phyloP scores from a whole-genome alignment of 495 filamentous ascomycete genomes.

The Pseudevernia furfuracea region DNA sequence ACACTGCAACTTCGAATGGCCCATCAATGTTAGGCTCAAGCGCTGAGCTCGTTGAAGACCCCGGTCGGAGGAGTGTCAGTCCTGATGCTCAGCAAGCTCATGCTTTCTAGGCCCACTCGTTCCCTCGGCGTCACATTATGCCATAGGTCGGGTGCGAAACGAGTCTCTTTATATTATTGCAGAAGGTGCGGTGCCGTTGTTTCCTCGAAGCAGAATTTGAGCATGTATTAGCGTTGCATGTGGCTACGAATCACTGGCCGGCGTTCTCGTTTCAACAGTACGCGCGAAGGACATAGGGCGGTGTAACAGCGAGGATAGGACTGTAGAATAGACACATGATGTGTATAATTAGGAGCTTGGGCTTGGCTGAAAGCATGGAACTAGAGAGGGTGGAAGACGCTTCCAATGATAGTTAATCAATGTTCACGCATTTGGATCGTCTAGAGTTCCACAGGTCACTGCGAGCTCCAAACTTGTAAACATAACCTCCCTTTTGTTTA shows the following conservation, averaged over 20 bases:
- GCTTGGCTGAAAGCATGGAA: not conserved
- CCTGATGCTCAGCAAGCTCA: slow-evolving; percentile 23
- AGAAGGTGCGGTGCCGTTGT: slow-evolving; percentile 17
- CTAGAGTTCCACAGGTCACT: too few species aligned
- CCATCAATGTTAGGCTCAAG: slow-evolving; percentile 42
- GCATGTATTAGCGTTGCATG: slow-evolving; percentile 11
- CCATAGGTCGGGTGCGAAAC: slow-evolving; percentile 8
- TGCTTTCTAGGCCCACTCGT: slow-evolving; percentile 22
- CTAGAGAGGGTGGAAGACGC: not conserved
- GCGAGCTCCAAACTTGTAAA: not conserved
- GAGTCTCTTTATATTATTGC: slow-evolving; percentile 18
- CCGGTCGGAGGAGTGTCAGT: slow-evolving; percentile 24
- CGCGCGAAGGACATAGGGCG: not conserved
- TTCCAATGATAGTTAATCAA: not conserved
- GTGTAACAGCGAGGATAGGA: not conserved
- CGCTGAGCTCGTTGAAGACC: slow-evolving; percentile 40
- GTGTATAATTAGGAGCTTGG: not conserved
- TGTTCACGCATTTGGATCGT: not conserved
- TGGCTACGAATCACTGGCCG: slow-evolving; percentile 32
- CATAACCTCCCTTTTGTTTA: not conserved
- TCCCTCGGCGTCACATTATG: not conserved
- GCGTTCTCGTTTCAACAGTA: not conserved
- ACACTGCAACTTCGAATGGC: slow-evolving; percentile 50
- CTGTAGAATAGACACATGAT: not conserved
- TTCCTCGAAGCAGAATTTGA: not conserved